A percentile compares a stretch with the other conserved stretches of the same genome.
These are phyloP conservation scores for Lecanicillium sp. DNA, from an alignment of 2,329 filamentous ascomycete genomes.

Conservation along the genomic window DNA sequence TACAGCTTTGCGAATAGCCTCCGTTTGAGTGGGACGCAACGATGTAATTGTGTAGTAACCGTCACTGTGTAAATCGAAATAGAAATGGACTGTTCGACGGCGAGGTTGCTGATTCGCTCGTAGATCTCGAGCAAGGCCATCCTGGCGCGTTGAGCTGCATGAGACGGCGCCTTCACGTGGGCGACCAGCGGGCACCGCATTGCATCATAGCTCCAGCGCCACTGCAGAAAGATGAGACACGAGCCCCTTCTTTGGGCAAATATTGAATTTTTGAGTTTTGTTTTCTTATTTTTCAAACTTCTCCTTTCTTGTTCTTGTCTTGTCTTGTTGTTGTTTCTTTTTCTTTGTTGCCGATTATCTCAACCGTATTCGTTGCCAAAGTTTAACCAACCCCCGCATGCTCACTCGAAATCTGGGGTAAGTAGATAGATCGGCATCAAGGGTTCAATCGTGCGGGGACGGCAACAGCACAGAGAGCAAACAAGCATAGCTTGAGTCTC, in stretches of 20 bases:
- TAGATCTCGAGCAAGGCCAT: not conserved
- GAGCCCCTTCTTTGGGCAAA: not conserved
- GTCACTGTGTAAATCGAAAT: too few relatives aligned
- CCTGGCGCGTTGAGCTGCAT: not conserved
- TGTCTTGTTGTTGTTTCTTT: too few relatives aligned
- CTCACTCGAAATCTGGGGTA: not conserved
- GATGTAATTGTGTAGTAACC: too few relatives aligned
- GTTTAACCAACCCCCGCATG: too few relatives aligned
- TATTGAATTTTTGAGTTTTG: not conserved
- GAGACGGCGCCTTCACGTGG: conserved; percentile 8
- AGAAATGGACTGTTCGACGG: too few relatives aligned
- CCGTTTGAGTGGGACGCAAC: too few relatives aligned
- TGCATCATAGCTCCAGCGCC: conserved; percentile 7
- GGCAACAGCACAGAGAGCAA: not conserved
- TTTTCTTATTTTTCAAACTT: not conserved
- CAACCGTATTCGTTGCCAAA: too few relatives aligned
- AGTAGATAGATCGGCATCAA: not conserved
- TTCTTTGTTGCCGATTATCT: too few relatives aligned
- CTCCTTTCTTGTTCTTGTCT: too few relatives aligned
- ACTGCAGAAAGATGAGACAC: not conserved
- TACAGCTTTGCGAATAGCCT: too few relatives aligned
- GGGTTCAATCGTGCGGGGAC: not conserved
- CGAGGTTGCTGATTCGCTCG: not conserved
- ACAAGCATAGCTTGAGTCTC: not conserved
- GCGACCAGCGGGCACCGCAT: not conserved